Conservation (phyloP, 306 rosid genomes). For the Inga oerstediana region DNA sequence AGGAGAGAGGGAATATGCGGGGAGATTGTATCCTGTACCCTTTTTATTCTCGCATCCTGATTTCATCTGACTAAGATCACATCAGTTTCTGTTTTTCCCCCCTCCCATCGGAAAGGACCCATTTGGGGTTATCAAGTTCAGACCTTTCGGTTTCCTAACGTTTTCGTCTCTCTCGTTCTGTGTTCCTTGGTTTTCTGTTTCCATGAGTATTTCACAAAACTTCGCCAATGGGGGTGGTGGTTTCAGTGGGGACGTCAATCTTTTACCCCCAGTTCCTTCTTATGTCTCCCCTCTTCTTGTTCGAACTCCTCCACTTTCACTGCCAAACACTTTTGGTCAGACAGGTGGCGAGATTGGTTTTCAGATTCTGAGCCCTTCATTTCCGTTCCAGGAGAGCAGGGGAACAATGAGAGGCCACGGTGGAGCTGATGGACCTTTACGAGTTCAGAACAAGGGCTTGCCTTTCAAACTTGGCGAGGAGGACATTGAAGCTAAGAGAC, state of each 20-base stretch:
- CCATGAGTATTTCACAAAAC: constrained; percentile 45
- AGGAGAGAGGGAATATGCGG: constrained; percentile 26
- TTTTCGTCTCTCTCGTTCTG: not conserved
- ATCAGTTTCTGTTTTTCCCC: not conserved
- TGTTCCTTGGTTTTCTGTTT: not conserved
- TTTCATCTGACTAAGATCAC: not conserved
- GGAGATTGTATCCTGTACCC: not conserved
- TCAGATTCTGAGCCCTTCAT: constrained; percentile 42
- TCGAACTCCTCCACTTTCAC: constrained; percentile 3
- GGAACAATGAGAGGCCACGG: constrained; percentile 18
- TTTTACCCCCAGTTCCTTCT: constrained; percentile 29
- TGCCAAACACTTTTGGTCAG: constrained; percentile 14
- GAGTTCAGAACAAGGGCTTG: constrained; percentile 26
- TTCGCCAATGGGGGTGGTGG: constrained; percentile 33
- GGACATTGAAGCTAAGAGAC: constrained; percentile 22
- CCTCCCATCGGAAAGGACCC: constrained; percentile 10
- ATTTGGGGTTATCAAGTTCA: constrained; percentile 20
- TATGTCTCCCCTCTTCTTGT: constrained; percentile 11
- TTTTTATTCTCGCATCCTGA: constrained; percentile 13
- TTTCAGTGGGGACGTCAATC: constrained; percentile 35
- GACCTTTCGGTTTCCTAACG: not conserved
- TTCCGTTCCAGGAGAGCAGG: constrained; percentile 23
- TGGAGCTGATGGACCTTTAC: constrained; percentile 24
- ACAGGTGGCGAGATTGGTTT: constrained; percentile 40
- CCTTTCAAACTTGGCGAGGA: constrained; percentile 47